Conservation (phyloP, 306 rosid species). For the Medicago ruthenica region DNA sequence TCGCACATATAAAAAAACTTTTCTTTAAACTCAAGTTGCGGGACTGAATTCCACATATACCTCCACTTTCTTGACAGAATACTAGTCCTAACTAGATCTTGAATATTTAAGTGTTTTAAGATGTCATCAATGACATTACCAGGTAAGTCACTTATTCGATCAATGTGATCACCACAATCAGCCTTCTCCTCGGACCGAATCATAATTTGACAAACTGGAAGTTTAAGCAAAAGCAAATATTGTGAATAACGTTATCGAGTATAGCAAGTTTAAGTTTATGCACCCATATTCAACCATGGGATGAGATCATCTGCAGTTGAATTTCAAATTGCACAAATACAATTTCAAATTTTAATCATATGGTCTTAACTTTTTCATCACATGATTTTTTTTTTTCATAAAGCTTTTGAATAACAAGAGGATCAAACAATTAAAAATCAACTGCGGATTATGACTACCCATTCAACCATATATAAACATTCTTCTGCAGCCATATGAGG, state of each 20-base stretch:
- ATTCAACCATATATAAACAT: too few species aligned
- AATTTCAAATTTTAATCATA: too few species aligned
- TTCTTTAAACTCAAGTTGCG: neutral
- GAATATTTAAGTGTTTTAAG: conserved; percentile 1
- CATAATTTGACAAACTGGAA: neutral
- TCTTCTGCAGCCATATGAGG: neutral
- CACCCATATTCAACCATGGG: neutral
- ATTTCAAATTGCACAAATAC: neutral
- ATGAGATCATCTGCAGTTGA: neutral
- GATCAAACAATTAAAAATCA: neutral
- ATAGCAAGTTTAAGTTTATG: neutral
- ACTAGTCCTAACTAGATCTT: conserved; percentile 23
- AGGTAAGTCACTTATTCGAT: conserved; percentile 37
- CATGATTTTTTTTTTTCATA: too few species aligned
- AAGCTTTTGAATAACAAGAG: neutral
- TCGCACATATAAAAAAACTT: neutral
- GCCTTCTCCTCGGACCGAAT: neutral
- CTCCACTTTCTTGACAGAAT: conserved; percentile 30
- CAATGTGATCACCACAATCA: neutral
- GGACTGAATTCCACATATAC: conserved; percentile 29
- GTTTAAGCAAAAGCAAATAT: neutral
- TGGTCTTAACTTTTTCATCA: too few species aligned
- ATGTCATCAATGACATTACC: conserved; percentile 29
- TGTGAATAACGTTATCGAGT: neutral
- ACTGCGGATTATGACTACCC: too few species aligned